Base-by-base conservation (phyloP, 441 rosid genomes). In the Populus hybrid region DNA sequence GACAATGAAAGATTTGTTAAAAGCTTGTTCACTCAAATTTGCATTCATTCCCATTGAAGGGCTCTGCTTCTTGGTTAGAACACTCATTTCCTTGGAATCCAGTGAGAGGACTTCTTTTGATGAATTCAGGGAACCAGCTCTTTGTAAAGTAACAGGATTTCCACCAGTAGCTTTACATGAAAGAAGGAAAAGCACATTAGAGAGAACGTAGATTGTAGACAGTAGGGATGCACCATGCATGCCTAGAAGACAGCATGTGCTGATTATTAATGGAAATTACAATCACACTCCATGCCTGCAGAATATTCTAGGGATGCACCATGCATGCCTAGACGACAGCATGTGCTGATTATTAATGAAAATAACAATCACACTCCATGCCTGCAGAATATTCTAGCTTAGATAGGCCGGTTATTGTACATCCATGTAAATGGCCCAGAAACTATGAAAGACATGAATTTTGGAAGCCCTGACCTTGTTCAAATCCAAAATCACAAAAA, bases 141-240 rank as follows among this genome's bases (percentile, higher is more conserved):
- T 87, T 79, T 82, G 86, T 38, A 84, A 76, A 73, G 88, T 80
- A 82, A 89, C 84, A 71, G 86, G 84, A 82, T 82, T 86, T 81
- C 90, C 95, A 68, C 89, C 92, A 78, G 88, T 69, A 82, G 94
- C 98, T 96, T 85, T 78, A 81, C 70, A 83, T 10, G 77, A 77
- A 78, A 83, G 70, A 82, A 28, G 75, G 75, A 75, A 57, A 21
- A 76, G 53, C 69, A 79, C 30, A 81, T 86, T 53, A 86, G 74
- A 81, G 34, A 72, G 69, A 28, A 30, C 12, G 16, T n/a, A 36
- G 42, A 50, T 20, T 16, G 42, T 32, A 38, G 71, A 69, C 61
- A 53, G 21, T 16, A 53, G 61, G n/a, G 61, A 53, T 16, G 8
- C 59, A 16, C 59, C 20, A 53, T 18, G 61, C 61, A 53, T 53